These are phyloP conservation scores for Kodamaea neixiangensis DNA, from an alignment of 805 yeast species.

Conservation along the genomic window DNA sequence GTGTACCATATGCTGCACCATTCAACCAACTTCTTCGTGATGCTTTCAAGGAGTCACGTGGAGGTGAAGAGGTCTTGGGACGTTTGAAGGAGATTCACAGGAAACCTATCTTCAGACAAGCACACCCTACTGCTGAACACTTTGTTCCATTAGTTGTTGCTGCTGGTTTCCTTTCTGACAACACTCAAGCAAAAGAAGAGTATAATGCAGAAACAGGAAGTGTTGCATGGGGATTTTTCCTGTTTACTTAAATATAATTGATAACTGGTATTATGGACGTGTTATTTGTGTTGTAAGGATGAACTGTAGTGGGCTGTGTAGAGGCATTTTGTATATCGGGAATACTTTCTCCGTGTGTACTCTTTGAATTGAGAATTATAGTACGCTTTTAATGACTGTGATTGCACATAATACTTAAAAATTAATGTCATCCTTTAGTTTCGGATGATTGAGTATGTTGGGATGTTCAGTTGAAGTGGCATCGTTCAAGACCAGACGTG, in stretches of 20 bases:
- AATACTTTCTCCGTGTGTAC: no score
- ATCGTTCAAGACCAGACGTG: no score
- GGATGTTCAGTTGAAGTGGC: no score
- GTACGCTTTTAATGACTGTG: no score
- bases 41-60: conserved; percentile 29
- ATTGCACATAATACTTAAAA: no score
- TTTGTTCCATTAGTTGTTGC: conserved; percentile 65
- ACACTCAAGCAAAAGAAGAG: conserved; percentile 35
- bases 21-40: conserved; percentile 51
- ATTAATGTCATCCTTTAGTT: no score
- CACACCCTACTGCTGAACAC: conserved; percentile 82
- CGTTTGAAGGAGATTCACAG: conserved; percentile 38
- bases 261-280: background rate
- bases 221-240: conserved; percentile 73
- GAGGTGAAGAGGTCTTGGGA: conserved; percentile 32
- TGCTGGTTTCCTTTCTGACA: conserved; percentile 53
- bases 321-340: no score
- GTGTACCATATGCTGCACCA: conserved; percentile 44
- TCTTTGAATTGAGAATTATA: no score
- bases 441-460: no score
- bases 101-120: conserved; percentile 38
- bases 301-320: no score
- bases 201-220: conserved; percentile 47
- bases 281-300: no score
- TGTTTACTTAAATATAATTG: conserved; percentile 30